A percentile compares a stretch with the other conserved stretches of the same genome.
phyloP scores from a whole-genome alignment of 176 grass and related monocot species.

The Phoenix dactylifera region DNA sequence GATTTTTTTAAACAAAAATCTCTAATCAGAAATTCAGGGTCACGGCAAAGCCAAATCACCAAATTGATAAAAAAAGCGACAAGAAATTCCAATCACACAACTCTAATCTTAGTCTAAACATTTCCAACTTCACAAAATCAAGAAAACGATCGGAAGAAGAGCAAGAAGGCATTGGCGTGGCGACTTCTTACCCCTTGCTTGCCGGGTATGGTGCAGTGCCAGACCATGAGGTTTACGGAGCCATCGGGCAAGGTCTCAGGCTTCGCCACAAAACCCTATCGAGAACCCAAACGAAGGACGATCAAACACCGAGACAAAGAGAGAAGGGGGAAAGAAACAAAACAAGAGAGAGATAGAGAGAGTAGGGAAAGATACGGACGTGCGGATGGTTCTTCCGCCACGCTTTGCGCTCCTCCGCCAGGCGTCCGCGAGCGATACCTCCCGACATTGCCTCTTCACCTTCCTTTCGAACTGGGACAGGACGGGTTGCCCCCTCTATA shows the following conservation, averaged over 20 bases:
- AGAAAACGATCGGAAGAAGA: too few relatives aligned
- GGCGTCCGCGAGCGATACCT: constrained; percentile 76
- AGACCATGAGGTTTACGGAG: constrained; percentile 74
- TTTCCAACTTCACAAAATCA: too few relatives aligned
- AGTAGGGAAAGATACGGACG: constrained; percentile 23
- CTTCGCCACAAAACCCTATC: constrained; percentile 86
- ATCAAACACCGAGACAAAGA: background rate
- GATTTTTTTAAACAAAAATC: too few relatives aligned
- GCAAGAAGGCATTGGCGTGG: background rate
- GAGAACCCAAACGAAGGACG: background rate
- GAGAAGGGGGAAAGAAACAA: background rate
- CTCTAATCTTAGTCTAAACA: too few relatives aligned
- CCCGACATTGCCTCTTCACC: constrained; percentile 41
- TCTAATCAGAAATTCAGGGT: too few relatives aligned
- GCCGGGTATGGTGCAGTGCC: constrained; percentile 88
- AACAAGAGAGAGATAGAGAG: constrained; percentile 13
- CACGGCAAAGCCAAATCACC: too few relatives aligned
- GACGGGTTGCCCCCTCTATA: too few relatives aligned
- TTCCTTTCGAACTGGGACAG: background rate
- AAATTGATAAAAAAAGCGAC: too few relatives aligned
- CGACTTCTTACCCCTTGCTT: constrained; percentile 71
- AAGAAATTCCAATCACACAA: too few relatives aligned
- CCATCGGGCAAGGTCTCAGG: constrained; percentile 71
- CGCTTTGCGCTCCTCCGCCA: constrained; percentile 92
- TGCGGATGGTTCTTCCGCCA: constrained; percentile 97